These are phyloP conservation scores for Pythium scleroteichum DNA, from an alignment of 352 stramenopile genomes.

Conservation along the genomic window DNA sequence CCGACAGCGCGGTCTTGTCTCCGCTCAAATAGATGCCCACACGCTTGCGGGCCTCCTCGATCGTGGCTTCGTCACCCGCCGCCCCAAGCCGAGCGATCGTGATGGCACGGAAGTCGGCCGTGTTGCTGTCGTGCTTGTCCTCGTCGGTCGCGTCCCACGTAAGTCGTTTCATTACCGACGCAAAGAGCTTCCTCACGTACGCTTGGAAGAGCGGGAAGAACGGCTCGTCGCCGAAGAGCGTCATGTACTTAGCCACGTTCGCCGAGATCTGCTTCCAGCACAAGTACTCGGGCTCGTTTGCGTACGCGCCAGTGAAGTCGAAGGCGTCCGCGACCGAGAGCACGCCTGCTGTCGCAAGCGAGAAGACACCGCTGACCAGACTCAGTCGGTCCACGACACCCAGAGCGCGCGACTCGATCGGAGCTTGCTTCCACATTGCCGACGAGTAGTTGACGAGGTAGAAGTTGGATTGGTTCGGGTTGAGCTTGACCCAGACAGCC, in stretches of 20 bases:
- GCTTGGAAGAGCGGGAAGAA: conserved; percentile 51
- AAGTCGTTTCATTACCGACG: conserved; percentile 46
- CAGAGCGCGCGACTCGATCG: conserved; percentile 50
- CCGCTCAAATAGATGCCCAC: conserved; percentile 53
- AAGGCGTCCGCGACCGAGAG: conserved; percentile 48
- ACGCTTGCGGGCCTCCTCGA: conserved; percentile 48
- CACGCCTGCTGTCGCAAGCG: conserved; percentile 68
- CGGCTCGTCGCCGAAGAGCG: conserved; percentile 46
- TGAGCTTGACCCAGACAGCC: conserved; percentile 94
- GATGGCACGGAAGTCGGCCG: conserved; percentile 56
- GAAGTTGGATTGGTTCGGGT: conserved; percentile 92
- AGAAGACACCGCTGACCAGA: conserved; percentile 90
- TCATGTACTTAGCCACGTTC: conserved; percentile 50
- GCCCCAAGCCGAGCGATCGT: conserved; percentile 53
- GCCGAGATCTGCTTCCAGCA: conserved; percentile 67
- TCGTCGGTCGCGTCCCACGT: conserved; percentile 42
- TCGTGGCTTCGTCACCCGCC: conserved; percentile 48
- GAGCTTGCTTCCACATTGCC: conserved; percentile 78
- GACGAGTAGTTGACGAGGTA: conserved; percentile 94
- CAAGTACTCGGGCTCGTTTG: conserved; percentile 50
- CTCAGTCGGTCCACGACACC: conserved; percentile 88
- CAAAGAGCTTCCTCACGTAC: conserved; percentile 56
- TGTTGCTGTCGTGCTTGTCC: conserved; percentile 6
- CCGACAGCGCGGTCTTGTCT: conserved; percentile 39
- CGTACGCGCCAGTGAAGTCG: conserved; percentile 54